Evolutionary conservation across 805 yeast species (phyloP), one percentile per base, ranked within the genome.

Genomic region (Yarrowia osloensis): DNA sequence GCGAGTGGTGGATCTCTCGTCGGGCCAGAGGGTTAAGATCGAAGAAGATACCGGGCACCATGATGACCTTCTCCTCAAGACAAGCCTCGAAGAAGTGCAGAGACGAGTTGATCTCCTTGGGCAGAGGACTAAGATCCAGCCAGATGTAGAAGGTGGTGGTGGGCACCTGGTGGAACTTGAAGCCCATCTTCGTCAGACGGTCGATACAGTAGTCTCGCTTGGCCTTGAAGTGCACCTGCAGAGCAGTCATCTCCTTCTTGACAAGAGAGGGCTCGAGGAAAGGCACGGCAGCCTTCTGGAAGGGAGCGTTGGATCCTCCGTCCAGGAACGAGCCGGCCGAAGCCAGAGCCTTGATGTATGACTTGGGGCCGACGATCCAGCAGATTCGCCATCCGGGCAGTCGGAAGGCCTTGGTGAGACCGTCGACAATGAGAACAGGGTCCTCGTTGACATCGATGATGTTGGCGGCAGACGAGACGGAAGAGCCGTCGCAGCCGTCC

Each of bases 341-440:
- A 66, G 84, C 78, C 68, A 85, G 78, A 1, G 86, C 84, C 67
- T 77, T 77, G 69, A 85, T 82, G 72, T 85, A 85, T 55, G 83
- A 85, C 71, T 84, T 87, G 21, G 88, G 88, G 2, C 88, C 88
- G 68, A 85, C 77, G 65, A 85, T 79, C 88, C 88, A 85, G 71
- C 88, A 85, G 13, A 83, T 82, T 75, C 88, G 79, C 88, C 88
- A 85, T 1, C 88, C 88, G 4, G 88, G 88, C 57, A 85, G 78
- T 68, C 88, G 78, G 77, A 85, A 85, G 3, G 86, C 84, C 74
- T 85, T 85, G 61, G 88, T 85, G 50, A 85, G 77, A 0, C 88
- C 88, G 74, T 85, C 86, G 69, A 85, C 78, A 68, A 85, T 84
- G 70, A 85, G 78, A 8, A 85, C 88, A 0, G 88, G 88, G 71